A percentile compares a stretch with the other conserved stretches of the same genome.
phyloP scores from a whole-genome alignment of 306 rosid genomes.

The Hippophae rhamnoides region DNA sequence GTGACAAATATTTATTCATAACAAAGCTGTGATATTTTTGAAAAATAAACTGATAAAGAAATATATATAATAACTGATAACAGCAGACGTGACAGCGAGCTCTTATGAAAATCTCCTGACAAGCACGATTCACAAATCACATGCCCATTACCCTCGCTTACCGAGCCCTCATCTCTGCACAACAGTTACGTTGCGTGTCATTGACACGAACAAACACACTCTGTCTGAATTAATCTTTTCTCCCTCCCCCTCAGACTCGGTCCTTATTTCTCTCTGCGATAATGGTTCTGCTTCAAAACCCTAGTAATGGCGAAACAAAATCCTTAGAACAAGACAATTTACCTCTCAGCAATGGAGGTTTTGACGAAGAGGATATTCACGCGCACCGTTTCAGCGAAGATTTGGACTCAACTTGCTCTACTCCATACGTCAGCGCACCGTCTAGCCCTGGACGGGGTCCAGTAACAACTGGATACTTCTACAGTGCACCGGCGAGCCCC shows the following conservation, averaged over 20 bases:
- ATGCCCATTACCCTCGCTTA: too few species aligned
- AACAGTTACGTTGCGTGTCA: too few species aligned
- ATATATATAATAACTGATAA: too few species aligned
- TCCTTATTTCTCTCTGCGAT: not conserved
- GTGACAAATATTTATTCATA: too few species aligned
- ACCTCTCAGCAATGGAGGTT: not conserved
- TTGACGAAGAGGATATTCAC: not conserved
- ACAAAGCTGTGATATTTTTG: too few species aligned
- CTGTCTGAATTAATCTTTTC: not conserved
- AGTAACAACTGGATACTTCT: conserved; percentile 32
- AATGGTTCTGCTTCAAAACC: conserved; percentile 9
- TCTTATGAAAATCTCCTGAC: too few species aligned
- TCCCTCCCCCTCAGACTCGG: not conserved
- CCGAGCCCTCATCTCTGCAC: too few species aligned
- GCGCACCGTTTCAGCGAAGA: conserved; percentile 27
- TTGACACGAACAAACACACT: too few species aligned
- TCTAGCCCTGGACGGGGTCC: conserved; percentile 58
- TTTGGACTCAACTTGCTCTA: conserved; percentile 52
- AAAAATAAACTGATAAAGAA: too few species aligned
- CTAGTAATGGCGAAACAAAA: conserved; percentile 18
- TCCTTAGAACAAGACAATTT: not conserved
- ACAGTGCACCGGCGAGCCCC: conserved; percentile 75
- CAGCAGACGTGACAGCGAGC: too few species aligned
- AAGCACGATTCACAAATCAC: too few species aligned
- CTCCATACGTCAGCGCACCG: conserved; percentile 76